Evolutionary conservation across 2,329 filamentous ascomycete species (phyloP).

Genomic region (Stromatinia cepivora): DNA sequence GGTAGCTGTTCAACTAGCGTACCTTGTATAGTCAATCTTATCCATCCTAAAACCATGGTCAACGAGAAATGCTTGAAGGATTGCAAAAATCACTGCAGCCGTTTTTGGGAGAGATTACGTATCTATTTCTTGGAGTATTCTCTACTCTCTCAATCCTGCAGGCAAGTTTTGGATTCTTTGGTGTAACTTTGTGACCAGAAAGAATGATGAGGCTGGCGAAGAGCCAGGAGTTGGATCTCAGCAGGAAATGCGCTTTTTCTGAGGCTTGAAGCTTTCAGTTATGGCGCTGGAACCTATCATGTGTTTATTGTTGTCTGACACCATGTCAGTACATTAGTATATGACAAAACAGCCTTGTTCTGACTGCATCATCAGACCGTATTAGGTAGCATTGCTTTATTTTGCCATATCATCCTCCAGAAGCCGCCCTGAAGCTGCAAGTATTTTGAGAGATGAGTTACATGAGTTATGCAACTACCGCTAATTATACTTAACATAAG

Average conservation of each 20-base stretch:
- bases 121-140: not conserved
- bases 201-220: not conserved
- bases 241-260: not conserved
- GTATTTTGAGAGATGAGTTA: not conserved
- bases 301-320: not conserved
- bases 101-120: not conserved
- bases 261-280: not conserved
- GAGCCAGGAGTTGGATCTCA: no score
- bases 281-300: not conserved
- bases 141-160: no score
- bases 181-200: not conserved
- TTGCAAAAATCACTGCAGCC: not conserved
- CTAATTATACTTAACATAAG: not conserved
- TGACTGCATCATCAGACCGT: slow-evolving; percentile 1
- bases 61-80: not conserved
- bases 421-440: not conserved
- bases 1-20: not conserved
- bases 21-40: not conserved
- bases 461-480: not conserved
- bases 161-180: not conserved
- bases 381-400: not conserved
- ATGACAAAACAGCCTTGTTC: not conserved
- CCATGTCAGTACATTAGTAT: not conserved
- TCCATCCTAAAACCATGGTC: not conserved
- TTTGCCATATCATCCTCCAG: not conserved